Evolutionary conservation across 106 monocot genomes (phyloP).

Genomic region (Dendrobium chrysotoxum): DNA sequence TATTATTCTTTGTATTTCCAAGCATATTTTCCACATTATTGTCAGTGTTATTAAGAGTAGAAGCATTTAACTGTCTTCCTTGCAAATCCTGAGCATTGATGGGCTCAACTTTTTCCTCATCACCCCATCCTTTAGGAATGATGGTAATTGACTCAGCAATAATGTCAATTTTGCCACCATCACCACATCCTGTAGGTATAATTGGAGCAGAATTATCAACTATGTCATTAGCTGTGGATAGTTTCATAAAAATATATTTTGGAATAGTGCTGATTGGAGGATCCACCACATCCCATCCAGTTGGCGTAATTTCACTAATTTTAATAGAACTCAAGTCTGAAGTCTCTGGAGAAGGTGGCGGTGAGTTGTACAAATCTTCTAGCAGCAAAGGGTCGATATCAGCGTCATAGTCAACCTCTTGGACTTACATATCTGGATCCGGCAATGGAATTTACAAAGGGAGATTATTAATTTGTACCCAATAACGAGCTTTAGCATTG

Average conservation of each 20-base stretch:
- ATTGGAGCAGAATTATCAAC: neutral
- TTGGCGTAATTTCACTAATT: neutral
- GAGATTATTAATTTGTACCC: conserved; percentile 28
- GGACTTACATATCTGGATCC: conserved; percentile 42
- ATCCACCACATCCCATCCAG: neutral
- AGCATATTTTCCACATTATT: too few relatives aligned
- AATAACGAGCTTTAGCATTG: conserved; percentile 39
- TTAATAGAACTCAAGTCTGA: neutral
- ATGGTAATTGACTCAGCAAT: neutral
- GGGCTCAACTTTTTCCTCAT: neutral
- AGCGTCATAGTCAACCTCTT: too few relatives aligned
- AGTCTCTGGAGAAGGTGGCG: neutral
- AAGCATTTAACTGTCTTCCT: neutral
- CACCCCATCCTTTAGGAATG: neutral
- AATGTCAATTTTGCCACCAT: neutral
- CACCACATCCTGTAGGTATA: conserved; percentile 1
- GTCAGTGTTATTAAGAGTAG: neutral
- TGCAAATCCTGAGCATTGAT: neutral
- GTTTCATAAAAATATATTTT: neutral
- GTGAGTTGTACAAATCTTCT: too few relatives aligned
- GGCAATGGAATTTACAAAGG: conserved; percentile 27
- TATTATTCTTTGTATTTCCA: too few relatives aligned
- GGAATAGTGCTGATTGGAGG: neutral
- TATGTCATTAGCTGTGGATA: neutral
- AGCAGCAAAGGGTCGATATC: too few relatives aligned